phyloP scores from a whole-genome alignment of 441 rosid genomes.

The Pelargonium fulgidum region DNA sequence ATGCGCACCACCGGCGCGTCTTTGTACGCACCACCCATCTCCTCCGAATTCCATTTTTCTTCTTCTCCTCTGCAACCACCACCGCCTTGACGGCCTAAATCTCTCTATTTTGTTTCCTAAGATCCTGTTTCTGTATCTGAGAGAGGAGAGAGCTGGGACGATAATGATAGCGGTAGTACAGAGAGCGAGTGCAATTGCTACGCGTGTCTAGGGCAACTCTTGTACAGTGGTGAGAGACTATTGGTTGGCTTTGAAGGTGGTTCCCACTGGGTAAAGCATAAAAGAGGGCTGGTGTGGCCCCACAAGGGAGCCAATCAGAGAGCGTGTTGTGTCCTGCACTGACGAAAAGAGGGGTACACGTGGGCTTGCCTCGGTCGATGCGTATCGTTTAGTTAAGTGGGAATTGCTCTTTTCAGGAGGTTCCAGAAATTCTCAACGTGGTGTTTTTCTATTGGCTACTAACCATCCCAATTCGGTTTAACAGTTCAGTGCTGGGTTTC shows the following conservation, averaged over 20 bases:
- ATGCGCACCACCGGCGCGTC: conserved; percentile 28
- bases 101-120: conserved; percentile 17
- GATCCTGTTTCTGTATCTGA: neutral
- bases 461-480: no score
- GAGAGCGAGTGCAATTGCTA: conserved; percentile 12
- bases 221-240: neutral
- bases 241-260: neutral
- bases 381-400: neutral
- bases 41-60: conserved; percentile 28
- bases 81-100: neutral
- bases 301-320: neutral
- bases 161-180: conserved; percentile 27
- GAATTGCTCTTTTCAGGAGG: no score
- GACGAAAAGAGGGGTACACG: neutral
- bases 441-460: no score
- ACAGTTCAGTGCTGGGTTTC: no score
- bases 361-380: neutral
- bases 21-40: conserved; percentile 28
- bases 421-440: no score
- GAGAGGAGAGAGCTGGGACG: conserved; percentile 27
- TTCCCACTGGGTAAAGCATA: neutral
- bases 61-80: neutral
- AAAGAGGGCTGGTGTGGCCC: neutral
- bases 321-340: neutral
- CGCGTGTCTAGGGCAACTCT: conserved; percentile 50